phyloP scores from a whole-genome alignment of 1,284 basidiomycete genomes.

The Ceratobasidium theobromae region DNA sequence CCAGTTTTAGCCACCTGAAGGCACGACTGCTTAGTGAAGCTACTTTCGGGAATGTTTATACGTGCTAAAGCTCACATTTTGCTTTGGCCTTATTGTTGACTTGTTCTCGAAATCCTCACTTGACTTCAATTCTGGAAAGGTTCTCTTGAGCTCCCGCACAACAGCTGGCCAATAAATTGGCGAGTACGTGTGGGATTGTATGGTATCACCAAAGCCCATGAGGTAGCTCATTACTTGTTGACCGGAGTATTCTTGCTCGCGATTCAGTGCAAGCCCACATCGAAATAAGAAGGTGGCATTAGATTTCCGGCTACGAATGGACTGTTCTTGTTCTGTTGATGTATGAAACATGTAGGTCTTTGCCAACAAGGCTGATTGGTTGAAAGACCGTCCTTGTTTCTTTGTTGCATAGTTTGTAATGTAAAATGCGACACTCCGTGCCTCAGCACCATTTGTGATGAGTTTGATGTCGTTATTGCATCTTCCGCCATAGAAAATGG shows the following conservation, averaged over 20 bases:
- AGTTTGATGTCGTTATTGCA: constrained; percentile 48
- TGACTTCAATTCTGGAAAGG: too few relatives aligned
- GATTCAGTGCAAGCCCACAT: too few relatives aligned
- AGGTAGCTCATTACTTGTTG: constrained; percentile 27
- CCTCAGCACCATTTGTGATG: constrained; percentile 2
- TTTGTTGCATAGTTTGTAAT: constrained; percentile 42
- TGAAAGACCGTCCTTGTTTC: constrained; percentile 38
- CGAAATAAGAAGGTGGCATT: too few relatives aligned
- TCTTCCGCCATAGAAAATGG: constrained; percentile 37
- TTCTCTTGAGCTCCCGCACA: too few relatives aligned
- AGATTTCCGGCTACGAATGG: too few relatives aligned
- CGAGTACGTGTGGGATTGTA: background rate
- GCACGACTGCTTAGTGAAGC: too few relatives aligned
- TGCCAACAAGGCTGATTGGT: constrained; percentile 32
- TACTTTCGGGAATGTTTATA: too few relatives aligned
- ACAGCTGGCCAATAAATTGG: background rate
- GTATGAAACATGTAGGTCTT: constrained; percentile 3
- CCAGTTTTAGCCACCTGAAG: too few relatives aligned
- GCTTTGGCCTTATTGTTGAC: too few relatives aligned
- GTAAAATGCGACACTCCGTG: background rate
- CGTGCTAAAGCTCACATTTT: too few relatives aligned
- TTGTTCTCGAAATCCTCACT: too few relatives aligned
- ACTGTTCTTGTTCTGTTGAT: too few relatives aligned
- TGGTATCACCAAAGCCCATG: background rate
- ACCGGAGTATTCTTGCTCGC: constrained; percentile 29